A percentile compares a stretch with the other conserved stretches of the same genome.
These are phyloP conservation scores for Citrullus mucosospermus DNA, from an alignment of 306 rosid species.

Conservation along the genomic window DNA sequence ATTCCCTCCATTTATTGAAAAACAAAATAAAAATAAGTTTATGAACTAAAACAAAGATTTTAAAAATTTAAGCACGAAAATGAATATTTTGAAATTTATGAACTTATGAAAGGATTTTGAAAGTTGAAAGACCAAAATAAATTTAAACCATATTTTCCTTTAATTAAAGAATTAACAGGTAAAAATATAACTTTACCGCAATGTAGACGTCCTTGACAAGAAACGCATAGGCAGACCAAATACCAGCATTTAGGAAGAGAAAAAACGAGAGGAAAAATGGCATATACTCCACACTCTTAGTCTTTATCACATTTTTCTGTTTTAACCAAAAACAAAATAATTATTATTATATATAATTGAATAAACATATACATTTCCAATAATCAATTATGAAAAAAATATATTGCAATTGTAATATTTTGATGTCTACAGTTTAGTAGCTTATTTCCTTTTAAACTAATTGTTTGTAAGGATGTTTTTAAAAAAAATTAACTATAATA, in stretches of 20 bases:
- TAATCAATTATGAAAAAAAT: not conserved
- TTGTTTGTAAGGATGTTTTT: too few relatives aligned
- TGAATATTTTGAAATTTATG: too few relatives aligned
- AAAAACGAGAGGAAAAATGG: slow-evolving; percentile 29
- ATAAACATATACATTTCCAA: not conserved
- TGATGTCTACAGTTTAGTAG: too few relatives aligned
- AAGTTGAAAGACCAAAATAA: too few relatives aligned
- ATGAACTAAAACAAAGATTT: too few relatives aligned
- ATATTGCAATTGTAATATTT: too few relatives aligned
- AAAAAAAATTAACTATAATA: too few relatives aligned
- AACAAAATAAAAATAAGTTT: too few relatives aligned
- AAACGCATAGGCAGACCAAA: slow-evolving; percentile 28
- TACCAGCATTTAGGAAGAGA: slow-evolving; percentile 31
- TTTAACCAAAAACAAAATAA: not conserved
- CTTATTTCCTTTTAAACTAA: too few relatives aligned
- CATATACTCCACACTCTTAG: slow-evolving; percentile 33
- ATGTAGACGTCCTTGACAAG: slow-evolving; percentile 32
- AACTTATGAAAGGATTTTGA: too few relatives aligned
- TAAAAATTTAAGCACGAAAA: too few relatives aligned
- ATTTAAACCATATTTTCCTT: not conserved
- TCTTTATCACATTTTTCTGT: slow-evolving; percentile 27
- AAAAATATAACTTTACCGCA: slow-evolving; percentile 17
- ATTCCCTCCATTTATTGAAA: too few relatives aligned
- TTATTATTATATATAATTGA: not conserved
- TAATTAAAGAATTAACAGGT: not conserved